Conservation (phyloP, 1,139 yeast genomes). For the Wickerhamomyces sp. region DNA sequence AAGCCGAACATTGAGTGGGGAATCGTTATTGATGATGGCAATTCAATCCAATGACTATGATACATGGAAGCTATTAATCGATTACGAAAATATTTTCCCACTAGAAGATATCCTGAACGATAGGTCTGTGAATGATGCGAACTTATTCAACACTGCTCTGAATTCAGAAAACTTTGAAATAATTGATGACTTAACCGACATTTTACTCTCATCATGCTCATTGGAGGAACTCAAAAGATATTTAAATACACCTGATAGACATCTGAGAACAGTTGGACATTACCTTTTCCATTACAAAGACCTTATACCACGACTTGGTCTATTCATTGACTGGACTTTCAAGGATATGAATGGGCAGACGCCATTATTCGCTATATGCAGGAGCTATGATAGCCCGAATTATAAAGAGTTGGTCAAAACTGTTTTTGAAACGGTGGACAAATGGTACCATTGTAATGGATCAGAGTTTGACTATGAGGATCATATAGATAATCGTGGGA, state of each 20-base stretch:
- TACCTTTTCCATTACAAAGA: slow-evolving; percentile 58
- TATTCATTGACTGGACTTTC: slow-evolving; percentile 61
- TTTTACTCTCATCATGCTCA: slow-evolving; percentile 40
- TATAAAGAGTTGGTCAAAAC: slow-evolving; percentile 47
- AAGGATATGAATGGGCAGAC: slow-evolving; percentile 70
- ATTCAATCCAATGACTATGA: slow-evolving; percentile 36
- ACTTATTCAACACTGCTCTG: slow-evolving; percentile 57
- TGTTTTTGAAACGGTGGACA: slow-evolving; percentile 42
- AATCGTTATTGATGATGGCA: slow-evolving; percentile 58
- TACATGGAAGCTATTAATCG: slow-evolving; percentile 43
- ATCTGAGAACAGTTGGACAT: slow-evolving; percentile 65
- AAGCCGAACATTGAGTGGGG: slow-evolving; percentile 59
- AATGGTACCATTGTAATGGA: slow-evolving; percentile 33
- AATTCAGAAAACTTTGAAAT: slow-evolving; percentile 48
- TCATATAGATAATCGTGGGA: slow-evolving; percentile 72
- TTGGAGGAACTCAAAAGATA: slow-evolving; percentile 43
- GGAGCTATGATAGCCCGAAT: slow-evolving; percentile 75
- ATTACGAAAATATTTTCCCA: slow-evolving; percentile 46
- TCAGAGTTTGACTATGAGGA: slow-evolving; percentile 39
- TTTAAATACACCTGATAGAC: slow-evolving; percentile 45
- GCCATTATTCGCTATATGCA: slow-evolving; percentile 68
- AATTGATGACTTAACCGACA: slow-evolving; percentile 42
- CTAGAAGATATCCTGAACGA: slow-evolving; percentile 68
- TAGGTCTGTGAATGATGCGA: slow-evolving; percentile 46
- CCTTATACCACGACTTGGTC: slow-evolving; percentile 52